Base-by-base conservation (phyloP, 768 basidiomycete species). In the Boletus reticulatus region DNA sequence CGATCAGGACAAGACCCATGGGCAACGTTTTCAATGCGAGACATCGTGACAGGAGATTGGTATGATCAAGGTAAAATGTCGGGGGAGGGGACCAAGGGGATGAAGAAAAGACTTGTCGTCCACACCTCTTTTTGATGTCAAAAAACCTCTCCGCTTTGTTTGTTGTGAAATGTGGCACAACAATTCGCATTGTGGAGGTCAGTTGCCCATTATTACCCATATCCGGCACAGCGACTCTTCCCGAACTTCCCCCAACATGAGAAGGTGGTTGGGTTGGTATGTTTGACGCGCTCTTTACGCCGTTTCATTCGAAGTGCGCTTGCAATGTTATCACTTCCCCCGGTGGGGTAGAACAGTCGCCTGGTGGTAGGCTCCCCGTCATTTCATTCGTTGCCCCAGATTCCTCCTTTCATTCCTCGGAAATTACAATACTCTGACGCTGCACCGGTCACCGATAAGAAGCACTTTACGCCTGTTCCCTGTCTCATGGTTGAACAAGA, bases 131-230 rank as follows among this genome's bases (percentile, higher is more conserved):
- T 68, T 66, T 69, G 60, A 68, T 48, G 46, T 62, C 55, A 4
- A 58, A 45, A 53, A 24, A 46, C 52, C 43, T 50, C 61, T 55
- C 59, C 57, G 55, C 59, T 56, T 69, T 69, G 68, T 70, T 69
- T 70, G 64, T 68, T 67, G 68, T 66, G 68, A 66, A 68, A 59
- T 62, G 64, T 68, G 55, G 46, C 45, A 58, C 50, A 48, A 53
- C 53, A 61, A 27, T 52, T 45, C 42, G 45, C 42, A 43, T 54
- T 55, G 58, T 65, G 67, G 66, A 60, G 43, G 36, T 55, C 57
- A 51, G 39, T 43, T 52, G 51, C 53, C 47, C 49, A 34, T 52
- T 69, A 63, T 63, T 66, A 44, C 50, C 63, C 53, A 57, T 63
- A 57, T 55, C 36, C 38, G 61, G 62, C 44, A 50, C 54, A 27